These are phyloP conservation scores for Albifimbria verrucaria DNA, from an alignment of 2,329 filamentous ascomycete genomes.

Conservation along the genomic window DNA sequence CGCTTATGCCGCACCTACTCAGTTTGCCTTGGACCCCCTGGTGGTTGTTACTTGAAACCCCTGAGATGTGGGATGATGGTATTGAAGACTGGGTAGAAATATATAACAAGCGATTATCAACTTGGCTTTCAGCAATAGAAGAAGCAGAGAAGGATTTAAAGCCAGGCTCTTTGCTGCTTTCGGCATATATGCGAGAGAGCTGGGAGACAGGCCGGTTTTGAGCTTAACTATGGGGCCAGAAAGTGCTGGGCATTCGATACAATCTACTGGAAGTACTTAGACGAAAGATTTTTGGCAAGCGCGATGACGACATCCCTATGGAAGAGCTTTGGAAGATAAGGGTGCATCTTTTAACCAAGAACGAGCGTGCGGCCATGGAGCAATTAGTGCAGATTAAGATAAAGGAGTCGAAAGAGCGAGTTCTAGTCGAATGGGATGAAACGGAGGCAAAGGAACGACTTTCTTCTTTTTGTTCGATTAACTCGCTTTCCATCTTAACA, in stretches of 20 bases:
- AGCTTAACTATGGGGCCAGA: conserved; percentile 30
- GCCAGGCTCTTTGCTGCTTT: not conserved
- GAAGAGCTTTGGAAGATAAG: conserved; percentile 23
- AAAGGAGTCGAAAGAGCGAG: conserved; percentile 19
- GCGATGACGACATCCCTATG: conserved; percentile 6
- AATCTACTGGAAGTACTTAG: conserved; percentile 29
- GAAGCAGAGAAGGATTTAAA: conserved; percentile 21
- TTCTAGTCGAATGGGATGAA: conserved; percentile 22
- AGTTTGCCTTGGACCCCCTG: conserved; percentile 35
- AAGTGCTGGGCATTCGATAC: conserved; percentile 32
- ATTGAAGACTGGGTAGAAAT: conserved; percentile 23
- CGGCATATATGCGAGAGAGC: conserved; percentile 25
- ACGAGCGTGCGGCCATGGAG: conserved; percentile 24
- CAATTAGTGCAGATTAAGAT: conserved; percentile 25
- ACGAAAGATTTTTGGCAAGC: conserved; percentile 15
- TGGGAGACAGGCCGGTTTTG: conserved; percentile 30
- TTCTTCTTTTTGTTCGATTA: conserved; percentile 13
- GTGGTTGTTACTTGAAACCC: conserved; percentile 32
- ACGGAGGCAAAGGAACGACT: conserved; percentile 12
- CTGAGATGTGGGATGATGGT: conserved; percentile 27
- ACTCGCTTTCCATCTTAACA: no score
- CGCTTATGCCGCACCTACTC: conserved; percentile 26
- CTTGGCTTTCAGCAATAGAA: conserved; percentile 30
- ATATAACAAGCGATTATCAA: conserved; percentile 29
- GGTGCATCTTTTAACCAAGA: conserved; percentile 19